A percentile compares a stretch with the other conserved stretches of the same genome.
These are phyloP conservation scores for Albizia julibrissin DNA, from an alignment of 306 rosid species.

Conservation along the genomic window DNA sequence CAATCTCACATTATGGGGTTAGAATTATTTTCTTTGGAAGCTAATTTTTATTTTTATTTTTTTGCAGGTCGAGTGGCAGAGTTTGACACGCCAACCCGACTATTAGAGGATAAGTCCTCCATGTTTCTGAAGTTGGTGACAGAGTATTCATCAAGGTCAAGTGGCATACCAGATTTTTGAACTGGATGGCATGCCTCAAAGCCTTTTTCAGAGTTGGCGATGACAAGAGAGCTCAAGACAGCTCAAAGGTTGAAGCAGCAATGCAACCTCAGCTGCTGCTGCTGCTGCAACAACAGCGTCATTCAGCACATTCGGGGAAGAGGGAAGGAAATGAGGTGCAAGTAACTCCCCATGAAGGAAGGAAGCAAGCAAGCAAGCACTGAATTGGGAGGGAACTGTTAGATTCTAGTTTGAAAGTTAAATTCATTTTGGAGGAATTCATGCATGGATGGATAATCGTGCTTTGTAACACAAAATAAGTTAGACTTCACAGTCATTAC, in stretches of 20 bases:
- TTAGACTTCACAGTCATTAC: constrained; percentile 40
- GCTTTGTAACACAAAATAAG: constrained; percentile 40
- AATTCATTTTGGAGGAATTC: constrained; percentile 46
- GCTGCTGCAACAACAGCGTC: constrained; percentile 49
- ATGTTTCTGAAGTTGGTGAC: constrained; percentile 92
- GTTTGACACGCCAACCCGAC: constrained; percentile 74
- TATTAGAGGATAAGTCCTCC: constrained; percentile 90
- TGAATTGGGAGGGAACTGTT: constrained; percentile 30
- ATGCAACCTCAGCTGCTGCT: constrained; percentile 39
- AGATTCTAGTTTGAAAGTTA: constrained; percentile 27
- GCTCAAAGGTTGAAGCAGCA: constrained; percentile 28
- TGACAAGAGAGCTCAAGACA: constrained; percentile 40
- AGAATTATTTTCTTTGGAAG: background rate
- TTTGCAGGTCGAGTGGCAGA: constrained; percentile 78
- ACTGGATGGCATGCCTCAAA: constrained; percentile 39
- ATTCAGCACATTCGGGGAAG: constrained; percentile 36
- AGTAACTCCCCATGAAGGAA: constrained; percentile 26
- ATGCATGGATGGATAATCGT: constrained; percentile 52
- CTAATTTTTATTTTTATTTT: constrained; percentile 5
- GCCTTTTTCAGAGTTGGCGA: constrained; percentile 25
- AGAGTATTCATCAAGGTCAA: constrained; percentile 87
- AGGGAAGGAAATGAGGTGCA: constrained; percentile 31
- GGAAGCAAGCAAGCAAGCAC: constrained; percentile 39
- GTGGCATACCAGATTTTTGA: constrained; percentile 74
- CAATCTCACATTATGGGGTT: background rate